Base-by-base conservation (phyloP, 768 basidiomycete species). In the Hydnomerulius pinastri region DNA sequence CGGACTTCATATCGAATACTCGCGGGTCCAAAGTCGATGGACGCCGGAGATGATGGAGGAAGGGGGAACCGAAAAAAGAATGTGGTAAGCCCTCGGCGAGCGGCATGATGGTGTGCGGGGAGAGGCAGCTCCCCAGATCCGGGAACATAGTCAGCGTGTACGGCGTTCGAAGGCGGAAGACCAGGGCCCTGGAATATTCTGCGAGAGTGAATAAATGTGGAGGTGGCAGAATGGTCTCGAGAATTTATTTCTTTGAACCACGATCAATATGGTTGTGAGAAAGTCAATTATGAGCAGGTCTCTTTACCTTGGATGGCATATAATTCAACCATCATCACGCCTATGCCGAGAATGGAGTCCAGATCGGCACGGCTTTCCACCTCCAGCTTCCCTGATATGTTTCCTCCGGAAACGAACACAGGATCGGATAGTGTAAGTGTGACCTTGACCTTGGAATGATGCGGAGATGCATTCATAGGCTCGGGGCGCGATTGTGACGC, bases 131-230 rank as follows among this genome's bases (percentile, higher is more conserved):
- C 81, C 1, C 78, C 85, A 13, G 80, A 75, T 4, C 71, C 62
- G 2, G 84, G 78, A 39, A 41, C 6, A 48, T 65, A 35, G 62
- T 85, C 77, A 1, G 81, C 75, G 48, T 85, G 76, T 0, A 93
- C 89, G 2, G 91, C 87, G 63, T 92, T 92, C 10, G 90, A 92
- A 7, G 89, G 88, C 0, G 90, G 91, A 6, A 92, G 72, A 15
- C 83, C 84, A 3, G 86, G 87, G 2, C 90, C 90, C 68, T 92
- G 90, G 62, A 91, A 93, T 6, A 89, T 63, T 27, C 87, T 77
- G 24, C 81, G 77, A 48, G 75, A 79, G 55, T 87, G 86, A 25
- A 91, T 65, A 59, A 92, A 92, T 0, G 83, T 86, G 23, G 85
- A 86, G 0, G 85, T 87, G 3, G 90, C 91, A 20, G 89, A 85